Conservation (phyloP, 2,329 filamentous ascomycete species). For the Penicillium sp. region DNA sequence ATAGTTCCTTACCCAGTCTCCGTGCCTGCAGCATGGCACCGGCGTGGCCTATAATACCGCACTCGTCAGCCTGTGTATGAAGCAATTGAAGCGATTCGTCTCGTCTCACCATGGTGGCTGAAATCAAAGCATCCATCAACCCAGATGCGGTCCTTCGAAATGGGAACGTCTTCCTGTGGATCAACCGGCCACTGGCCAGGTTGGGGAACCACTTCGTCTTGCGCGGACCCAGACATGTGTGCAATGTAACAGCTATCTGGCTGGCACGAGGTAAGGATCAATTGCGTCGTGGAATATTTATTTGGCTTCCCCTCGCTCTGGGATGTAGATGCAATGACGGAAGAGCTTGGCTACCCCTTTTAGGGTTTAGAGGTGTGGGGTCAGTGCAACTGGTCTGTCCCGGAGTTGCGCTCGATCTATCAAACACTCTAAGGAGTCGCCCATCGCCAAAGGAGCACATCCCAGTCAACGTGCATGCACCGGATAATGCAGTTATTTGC, state of each 20-base stretch:
- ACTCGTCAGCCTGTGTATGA: neutral
- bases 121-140: slow-evolving; percentile 99
- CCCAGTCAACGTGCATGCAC: slow-evolving; percentile 1
- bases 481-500: neutral
- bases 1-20: slow-evolving; percentile 80
- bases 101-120: slow-evolving; percentile 77
- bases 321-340: neutral
- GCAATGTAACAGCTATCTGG: neutral
- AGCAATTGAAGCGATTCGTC: neutral
- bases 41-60: slow-evolving; percentile 66
- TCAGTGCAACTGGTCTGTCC: no score
- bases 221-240: slow-evolving; percentile 19
- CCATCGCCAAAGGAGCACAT: neutral
- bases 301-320: neutral
- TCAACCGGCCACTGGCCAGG: slow-evolving; percentile 61
- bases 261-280: neutral
- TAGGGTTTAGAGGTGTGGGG: slow-evolving; percentile 9
- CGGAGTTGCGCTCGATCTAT: no score
- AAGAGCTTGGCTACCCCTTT: slow-evolving; percentile 3
- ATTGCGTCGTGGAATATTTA: neutral
- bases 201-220: slow-evolving; percentile 41
- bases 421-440: neutral
- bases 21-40: slow-evolving; percentile 95
- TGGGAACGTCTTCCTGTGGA: slow-evolving; percentile 56
- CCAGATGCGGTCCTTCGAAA: slow-evolving; percentile 77